A percentile compares a stretch with the other conserved stretches of the same genome.
phyloP scores from a whole-genome alignment of 371 early-diverging fungal genomes.

The Saksenaea vasiformis region DNA sequence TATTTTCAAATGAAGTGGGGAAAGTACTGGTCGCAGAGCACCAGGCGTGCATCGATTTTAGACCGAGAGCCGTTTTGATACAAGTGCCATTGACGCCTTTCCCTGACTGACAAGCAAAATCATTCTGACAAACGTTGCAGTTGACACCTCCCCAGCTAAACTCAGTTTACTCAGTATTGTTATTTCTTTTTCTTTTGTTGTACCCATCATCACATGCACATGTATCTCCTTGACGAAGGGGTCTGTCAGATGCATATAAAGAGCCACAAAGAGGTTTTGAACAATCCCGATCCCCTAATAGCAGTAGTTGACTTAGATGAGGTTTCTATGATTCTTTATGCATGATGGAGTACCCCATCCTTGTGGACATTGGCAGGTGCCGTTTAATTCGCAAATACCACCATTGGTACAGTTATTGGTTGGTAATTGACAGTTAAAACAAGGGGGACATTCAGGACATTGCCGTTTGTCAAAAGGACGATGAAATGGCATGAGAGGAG shows the following conservation, averaged over 20 bases:
- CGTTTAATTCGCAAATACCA: constrained; percentile 41
- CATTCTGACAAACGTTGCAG: constrained; percentile 49
- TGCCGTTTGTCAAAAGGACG: constrained; percentile 9
- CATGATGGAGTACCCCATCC: constrained; percentile 46
- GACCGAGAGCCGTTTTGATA: constrained; percentile 45
- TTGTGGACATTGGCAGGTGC: constrained; percentile 36
- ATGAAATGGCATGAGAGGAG: constrained; percentile 1
- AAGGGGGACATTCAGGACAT: constrained; percentile 43
- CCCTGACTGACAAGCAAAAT: constrained; percentile 29
- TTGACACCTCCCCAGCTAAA: constrained; percentile 51
- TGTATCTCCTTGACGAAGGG: constrained; percentile 25
- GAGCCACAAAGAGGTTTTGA: constrained; percentile 47
- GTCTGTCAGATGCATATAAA: constrained; percentile 33
- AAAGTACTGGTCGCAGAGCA: constrained; percentile 48
- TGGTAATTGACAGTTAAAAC: constrained; percentile 49
- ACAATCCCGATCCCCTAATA: constrained; percentile 41
- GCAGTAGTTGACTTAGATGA: background rate
- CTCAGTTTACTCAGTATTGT: background rate
- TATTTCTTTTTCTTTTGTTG: background rate
- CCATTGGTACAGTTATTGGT: constrained; percentile 44
- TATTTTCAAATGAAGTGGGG: background rate
- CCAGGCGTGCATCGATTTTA: constrained; percentile 55
- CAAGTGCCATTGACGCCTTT: constrained; percentile 47
- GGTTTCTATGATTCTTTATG: background rate
- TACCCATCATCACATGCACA: constrained; percentile 53